These are phyloP conservation scores for Penicillium corylophilum DNA, from an alignment of 2,329 filamentous ascomycete species.

Conservation along the genomic window DNA sequence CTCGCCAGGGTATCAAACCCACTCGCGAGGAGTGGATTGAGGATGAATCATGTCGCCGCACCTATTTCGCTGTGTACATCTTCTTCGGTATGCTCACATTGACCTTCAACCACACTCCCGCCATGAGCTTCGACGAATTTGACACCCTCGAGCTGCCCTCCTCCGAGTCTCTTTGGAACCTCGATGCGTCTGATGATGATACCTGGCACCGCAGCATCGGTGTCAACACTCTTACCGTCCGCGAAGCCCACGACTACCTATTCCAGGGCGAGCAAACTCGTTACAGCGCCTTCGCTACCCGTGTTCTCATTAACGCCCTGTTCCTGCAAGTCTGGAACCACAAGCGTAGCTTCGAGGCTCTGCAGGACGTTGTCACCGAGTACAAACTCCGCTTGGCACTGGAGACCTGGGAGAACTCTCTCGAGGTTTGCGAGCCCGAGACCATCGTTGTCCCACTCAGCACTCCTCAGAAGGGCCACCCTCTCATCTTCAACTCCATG, in stretches of 20 bases:
- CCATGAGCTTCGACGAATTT: conserved; percentile 97
- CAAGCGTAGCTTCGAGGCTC: conserved; percentile 94
- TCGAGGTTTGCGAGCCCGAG: conserved; percentile 91
- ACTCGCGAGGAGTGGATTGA: conserved; percentile 91
- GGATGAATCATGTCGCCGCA: conserved; percentile 92
- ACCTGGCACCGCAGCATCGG: conserved; percentile 80
- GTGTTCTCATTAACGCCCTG: conserved; percentile 97
- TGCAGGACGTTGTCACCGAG: conserved; percentile 96
- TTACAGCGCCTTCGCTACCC: conserved; percentile 95
- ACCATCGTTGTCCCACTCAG: conserved; percentile 83
- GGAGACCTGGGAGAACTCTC: conserved; percentile 98
- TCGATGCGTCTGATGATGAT: conserved; percentile 73
- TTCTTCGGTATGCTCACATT: conserved; percentile 95
- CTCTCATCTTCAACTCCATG: conserved; percentile 96
- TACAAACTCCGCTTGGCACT: conserved; percentile 94
- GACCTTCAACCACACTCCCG: conserved; percentile 96
- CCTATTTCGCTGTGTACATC: conserved; percentile 98
- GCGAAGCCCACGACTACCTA: conserved; percentile 89
- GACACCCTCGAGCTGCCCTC: conserved; percentile 90
- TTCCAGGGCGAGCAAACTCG: conserved; percentile 88
- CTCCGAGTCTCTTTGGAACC: conserved; percentile 91
- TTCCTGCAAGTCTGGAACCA: conserved; percentile 99
- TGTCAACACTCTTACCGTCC: conserved; percentile 76
- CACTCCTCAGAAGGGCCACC: conserved; percentile 92
- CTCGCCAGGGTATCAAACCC: conserved; percentile 71